Conservation (phyloP, 2,329 filamentous ascomycete genomes). For the Botrytis fragariae region DNA sequence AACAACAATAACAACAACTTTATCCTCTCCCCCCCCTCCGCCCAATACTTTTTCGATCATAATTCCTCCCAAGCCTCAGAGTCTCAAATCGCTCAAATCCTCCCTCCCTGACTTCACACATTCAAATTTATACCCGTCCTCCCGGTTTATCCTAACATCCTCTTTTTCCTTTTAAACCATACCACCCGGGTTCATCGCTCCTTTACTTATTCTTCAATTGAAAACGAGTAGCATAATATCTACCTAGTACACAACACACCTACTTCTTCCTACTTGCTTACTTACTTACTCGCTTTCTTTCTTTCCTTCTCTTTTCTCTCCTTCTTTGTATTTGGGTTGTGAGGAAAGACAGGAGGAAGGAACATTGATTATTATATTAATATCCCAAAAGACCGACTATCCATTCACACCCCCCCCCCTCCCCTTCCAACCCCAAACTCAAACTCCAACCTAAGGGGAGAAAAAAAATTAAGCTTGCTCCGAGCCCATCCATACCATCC, state of each 20-base stretch:
- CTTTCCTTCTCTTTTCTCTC: neutral
- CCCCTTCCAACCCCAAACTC: neutral
- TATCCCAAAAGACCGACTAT: neutral
- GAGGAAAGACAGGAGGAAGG: neutral
- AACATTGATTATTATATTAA: neutral
- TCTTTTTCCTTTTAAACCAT: conserved; percentile 1
- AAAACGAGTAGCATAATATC: neutral
- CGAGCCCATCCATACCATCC: neutral
- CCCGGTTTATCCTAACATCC: neutral
- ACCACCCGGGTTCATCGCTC: neutral
- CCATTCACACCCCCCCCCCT: neutral
- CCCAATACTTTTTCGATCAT: neutral
- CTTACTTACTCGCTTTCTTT: neutral
- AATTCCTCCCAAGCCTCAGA: neutral
- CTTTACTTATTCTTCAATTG: neutral
- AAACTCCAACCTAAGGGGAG: neutral
- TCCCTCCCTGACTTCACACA: conserved; percentile 1
- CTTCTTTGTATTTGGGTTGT: neutral
- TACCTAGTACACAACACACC: neutral
- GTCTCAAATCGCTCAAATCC: neutral
- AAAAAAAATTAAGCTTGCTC: neutral
- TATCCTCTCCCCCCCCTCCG: neutral
- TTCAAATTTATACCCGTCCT: neutral
- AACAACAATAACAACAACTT: neutral
- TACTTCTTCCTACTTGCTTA: neutral